Evolutionary conservation across 345 rosid genomes (phyloP), one percentile per base, ranked within the genome.

Genomic region (Eucalyptus erythrocorys): DNA sequence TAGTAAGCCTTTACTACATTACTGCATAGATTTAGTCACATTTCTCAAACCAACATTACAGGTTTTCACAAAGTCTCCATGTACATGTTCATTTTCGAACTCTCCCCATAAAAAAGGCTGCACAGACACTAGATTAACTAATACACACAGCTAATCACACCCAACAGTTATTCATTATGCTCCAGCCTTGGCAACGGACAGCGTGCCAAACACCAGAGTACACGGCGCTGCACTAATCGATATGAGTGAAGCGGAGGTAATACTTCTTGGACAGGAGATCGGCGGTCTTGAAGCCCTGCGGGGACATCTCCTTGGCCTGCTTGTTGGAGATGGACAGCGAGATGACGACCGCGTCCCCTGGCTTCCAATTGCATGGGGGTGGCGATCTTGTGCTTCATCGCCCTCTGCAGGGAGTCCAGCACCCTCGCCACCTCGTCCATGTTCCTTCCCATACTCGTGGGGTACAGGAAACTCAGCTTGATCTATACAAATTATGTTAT

Each of bases 291-390:
- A 88, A 94, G 51, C 96, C 98, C 85, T 92, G 92, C 22, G 94
- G 98, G 89, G 94, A 96, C 92, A 93, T 89, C 91, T 92, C 88
- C 34, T 94, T 93, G 71, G 97, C 99, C 86, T 96, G 93, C 64
- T 96, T 93, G n/a, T 91, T 90, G 11, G 93, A 88, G 13, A 95
- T 94, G 3, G 90, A 26, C 0, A 97, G 97, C 6, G 94, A 91
- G 7, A 96, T 95, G 48, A 95, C 94, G 40, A 96, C 98, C 37
- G 93, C 91, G 21, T 96, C 97, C 24, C 95, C 95, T n/a, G 91
- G 93, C 85, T 95, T 96, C 98, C 99, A 96, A 95, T 96, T 91
- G 22, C 89, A 97, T 5, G 96, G 97, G 97, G 10, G 98, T 97
- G 2, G 98, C 95, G 4, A 97, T 89, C 92, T 92, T 96, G 91